Conservation (phyloP, 2,329 filamentous ascomycete species). For the Calonectria hawksworthii region DNA sequence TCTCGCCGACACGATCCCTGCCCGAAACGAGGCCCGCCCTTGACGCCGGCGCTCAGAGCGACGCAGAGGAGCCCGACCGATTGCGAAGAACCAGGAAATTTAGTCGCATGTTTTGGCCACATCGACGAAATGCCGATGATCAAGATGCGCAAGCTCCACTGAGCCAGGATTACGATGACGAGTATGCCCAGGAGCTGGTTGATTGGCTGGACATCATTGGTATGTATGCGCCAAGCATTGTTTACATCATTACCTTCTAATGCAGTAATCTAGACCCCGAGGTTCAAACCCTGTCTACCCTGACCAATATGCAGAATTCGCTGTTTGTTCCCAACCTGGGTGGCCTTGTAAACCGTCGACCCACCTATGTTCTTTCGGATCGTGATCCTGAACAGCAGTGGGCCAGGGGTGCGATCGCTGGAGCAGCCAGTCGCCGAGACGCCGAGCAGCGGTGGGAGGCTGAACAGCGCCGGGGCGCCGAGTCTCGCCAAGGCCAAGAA, state of each 20-base stretch:
- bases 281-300: constrained; percentile 83
- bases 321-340: constrained; percentile 89
- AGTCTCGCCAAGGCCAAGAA: neutral
- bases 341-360: constrained; percentile 79
- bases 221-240: constrained; percentile 32
- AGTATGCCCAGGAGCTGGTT: constrained; percentile 56
- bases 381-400: constrained; percentile 47
- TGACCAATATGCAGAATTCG: constrained; percentile 92
- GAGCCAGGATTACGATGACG: constrained; percentile 42
- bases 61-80: neutral
- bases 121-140: constrained; percentile 23
- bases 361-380: constrained; percentile 81
- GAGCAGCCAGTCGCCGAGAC: constrained; percentile 16
- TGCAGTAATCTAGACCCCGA: constrained; percentile 75
- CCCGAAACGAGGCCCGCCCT: constrained; percentile 33
- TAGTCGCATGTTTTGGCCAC: constrained; percentile 48
- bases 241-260: constrained; percentile 7
- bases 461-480: constrained; percentile 34
- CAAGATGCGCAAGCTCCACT: constrained; percentile 6
- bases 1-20: constrained; percentile 46
- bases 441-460: neutral
- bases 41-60: neutral
- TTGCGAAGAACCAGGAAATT: constrained; percentile 39
- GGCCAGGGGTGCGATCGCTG: constrained; percentile 38
- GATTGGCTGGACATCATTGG: constrained; percentile 58